phyloP scores from a whole-genome alignment of 345 rosid genomes.

The Pistacia vera region DNA sequence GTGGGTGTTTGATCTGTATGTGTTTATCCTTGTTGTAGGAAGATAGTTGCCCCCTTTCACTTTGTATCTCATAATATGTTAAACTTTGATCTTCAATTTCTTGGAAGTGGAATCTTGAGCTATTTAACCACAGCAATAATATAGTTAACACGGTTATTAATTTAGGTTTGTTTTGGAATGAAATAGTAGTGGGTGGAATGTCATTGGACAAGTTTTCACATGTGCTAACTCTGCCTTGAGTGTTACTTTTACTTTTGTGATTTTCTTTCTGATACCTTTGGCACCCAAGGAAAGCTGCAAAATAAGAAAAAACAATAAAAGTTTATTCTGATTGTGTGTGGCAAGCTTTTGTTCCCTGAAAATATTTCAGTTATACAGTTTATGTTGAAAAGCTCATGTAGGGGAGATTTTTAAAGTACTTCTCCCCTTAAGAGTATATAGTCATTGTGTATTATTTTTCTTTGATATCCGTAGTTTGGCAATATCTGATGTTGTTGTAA shows the following conservation, averaged over 20 bases:
- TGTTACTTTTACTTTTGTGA: conserved; percentile 2
- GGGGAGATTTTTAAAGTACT: not conserved
- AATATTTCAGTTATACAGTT: not conserved
- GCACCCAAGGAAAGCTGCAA: not conserved
- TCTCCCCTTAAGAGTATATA: not conserved
- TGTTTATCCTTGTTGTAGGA: no score
- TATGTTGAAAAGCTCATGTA: not conserved
- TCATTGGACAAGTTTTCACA: not conserved
- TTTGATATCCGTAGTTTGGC: not conserved
- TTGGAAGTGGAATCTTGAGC: not conserved
- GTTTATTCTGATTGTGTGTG: not conserved
- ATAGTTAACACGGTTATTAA: not conserved
- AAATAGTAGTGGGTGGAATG: not conserved
- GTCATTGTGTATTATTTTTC: not conserved
- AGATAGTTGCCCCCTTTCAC: no score
- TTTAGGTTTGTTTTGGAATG: not conserved
- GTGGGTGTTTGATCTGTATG: no score
- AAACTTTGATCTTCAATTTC: not conserved
- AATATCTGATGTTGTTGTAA: not conserved
- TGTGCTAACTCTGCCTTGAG: not conserved
- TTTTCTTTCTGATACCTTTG: not conserved
- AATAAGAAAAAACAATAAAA: not conserved
- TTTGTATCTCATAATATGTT: no score
- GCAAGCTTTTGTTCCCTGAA: not conserved
- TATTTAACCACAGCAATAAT: not conserved